Evolutionary conservation across 371 early-diverging fungal genomes (phyloP), one percentile per base, ranked within the genome.

Genomic region (Apophysomyces ossiformis): DNA sequence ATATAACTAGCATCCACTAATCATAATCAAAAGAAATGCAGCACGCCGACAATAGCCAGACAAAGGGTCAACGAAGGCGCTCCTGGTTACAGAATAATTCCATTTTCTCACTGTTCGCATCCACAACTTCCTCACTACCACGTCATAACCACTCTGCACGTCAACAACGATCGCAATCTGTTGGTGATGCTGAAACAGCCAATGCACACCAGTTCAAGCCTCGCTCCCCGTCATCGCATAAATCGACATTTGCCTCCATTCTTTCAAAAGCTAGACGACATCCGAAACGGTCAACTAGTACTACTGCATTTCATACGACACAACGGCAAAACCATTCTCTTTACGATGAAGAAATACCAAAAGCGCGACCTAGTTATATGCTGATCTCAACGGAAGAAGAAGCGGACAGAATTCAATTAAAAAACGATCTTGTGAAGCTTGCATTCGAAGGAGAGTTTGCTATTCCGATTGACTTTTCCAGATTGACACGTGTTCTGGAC

Each of bases 401-500:
- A 21, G 44, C 47, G n/a, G 62, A 61, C 11, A 16, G 62, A 16
- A 61, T 61, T 7, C 62, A 61, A 37, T 35, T 61, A 5, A 61
- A 61, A 56, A 46, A 74, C 44, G 78, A 77, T 56, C 57, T 77
- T 0, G 69, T 77, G 1, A 77, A 77, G 50, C 56, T 77, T 5
- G 78, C 78, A 1, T 77, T 77, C 69, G 72, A 74, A 64, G 78
- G 76, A 18, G 77, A 74, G 43, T 74, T 71, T 50, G 64, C 58
- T 11, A 57, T 73, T 21, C 77, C 77, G 3, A 69, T 73, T 47
- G 68, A 73, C 41, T 71, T 73, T 36, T 35, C 54, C 32, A 64
- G 69, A 8, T 38, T 76, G n/a, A 16, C 45, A 2, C 45, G 47
- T 1, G 71, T 76, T 3, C 41, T 76, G 2, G 77, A 76, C 61